Conservation (phyloP, 495 filamentous ascomycete species). For the Antarctomyces pellizariae region DNA sequence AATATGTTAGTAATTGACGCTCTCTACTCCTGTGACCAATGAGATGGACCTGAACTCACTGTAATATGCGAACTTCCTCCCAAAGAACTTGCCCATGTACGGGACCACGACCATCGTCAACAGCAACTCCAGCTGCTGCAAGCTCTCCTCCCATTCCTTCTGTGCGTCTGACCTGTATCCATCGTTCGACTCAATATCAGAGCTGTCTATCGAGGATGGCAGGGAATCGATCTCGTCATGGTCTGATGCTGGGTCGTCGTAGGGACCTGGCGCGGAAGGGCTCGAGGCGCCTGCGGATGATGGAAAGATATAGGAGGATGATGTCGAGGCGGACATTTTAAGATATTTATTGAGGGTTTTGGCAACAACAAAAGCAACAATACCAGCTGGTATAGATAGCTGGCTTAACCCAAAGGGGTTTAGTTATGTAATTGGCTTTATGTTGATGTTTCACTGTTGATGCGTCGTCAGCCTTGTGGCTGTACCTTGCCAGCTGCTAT, state of each 20-base stretch:
- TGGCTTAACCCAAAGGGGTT: no score
- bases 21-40: not conserved
- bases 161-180: conserved; percentile 65
- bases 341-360: not conserved
- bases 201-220: conserved; percentile 27
- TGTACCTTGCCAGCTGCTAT: no score
- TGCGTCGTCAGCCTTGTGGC: no score
- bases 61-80: conserved; percentile 88
- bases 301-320: conserved; percentile 10
- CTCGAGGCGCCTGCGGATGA: no score
- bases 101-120: conserved; percentile 85
- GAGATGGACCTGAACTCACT: conserved; percentile 28
- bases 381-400: no score
- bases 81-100: conserved; percentile 80
- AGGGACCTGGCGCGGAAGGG: conserved; percentile 1
- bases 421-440: no score
- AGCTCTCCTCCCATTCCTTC: conserved; percentile 73
- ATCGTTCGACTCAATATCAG: conserved; percentile 9
- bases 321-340: conserved; percentile 12
- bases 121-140: conserved; percentile 82
- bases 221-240: conserved; percentile 59
- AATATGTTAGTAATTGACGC: conserved; percentile 10
- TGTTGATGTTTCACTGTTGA: no score
- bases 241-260: conserved; percentile 17
- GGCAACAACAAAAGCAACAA: no score